Conservation (phyloP, 2,329 filamentous ascomycete species). For the Fusarium nelsonii region DNA sequence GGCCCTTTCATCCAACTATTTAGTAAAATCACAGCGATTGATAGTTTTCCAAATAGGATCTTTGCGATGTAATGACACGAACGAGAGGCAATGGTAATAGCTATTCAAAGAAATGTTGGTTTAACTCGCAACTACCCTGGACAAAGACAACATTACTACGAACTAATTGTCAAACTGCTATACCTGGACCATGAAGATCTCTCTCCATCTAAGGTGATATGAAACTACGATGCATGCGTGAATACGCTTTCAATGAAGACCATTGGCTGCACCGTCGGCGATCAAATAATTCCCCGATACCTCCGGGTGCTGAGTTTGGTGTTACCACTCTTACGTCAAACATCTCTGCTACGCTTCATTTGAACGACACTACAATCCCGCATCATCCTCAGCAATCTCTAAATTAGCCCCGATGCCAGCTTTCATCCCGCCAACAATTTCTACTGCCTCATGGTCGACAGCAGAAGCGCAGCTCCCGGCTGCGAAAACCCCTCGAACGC, state of each 20-base stretch:
- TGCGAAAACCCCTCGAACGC: not conserved
- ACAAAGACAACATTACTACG: too few species aligned
- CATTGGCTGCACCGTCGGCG: not conserved
- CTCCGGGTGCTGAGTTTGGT: not conserved
- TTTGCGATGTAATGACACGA: too few species aligned
- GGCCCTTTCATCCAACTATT: too few species aligned
- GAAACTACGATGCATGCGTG: not conserved
- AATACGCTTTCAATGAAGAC: not conserved
- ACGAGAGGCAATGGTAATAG: too few species aligned
- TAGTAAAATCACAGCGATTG: too few species aligned
- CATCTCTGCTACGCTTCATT: too few species aligned
- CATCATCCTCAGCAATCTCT: slow-evolving; percentile 19
- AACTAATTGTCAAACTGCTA: too few species aligned
- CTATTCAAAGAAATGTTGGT: too few species aligned
- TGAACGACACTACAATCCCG: not conserved
- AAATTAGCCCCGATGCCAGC: slow-evolving; percentile 7
- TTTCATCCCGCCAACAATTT: not conserved
- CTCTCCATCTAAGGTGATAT: too few species aligned
- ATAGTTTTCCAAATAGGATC: not conserved
- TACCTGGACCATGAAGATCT: too few species aligned
- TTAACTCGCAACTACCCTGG: too few species aligned
- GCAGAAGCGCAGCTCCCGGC: not conserved
- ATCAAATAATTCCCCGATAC: not conserved
- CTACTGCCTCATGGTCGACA: fast-evolving
- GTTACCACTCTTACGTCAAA: not conserved